Percentiles rank a stretch among this genome's conserved stretches.
These are phyloP conservation scores for Leishmania tarentolae DNA, from an alignment of 208 protist genomes.

Conservation along the genomic window DNA sequence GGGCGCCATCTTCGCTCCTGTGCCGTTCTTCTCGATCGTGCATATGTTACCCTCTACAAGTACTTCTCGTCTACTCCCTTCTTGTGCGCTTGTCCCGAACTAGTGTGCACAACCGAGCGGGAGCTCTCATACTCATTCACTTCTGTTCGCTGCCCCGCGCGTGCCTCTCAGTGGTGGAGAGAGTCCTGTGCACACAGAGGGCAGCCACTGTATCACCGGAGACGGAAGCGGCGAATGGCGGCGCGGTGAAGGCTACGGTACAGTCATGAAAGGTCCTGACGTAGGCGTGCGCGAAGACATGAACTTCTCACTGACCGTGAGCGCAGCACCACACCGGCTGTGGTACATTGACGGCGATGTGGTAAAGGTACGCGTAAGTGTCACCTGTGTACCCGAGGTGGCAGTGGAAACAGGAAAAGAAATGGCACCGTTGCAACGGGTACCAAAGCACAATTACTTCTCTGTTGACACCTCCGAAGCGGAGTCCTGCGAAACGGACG, in stretches of 20 bases:
- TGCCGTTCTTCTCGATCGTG: neutral
- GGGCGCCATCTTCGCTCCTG: neutral
- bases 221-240: neutral
- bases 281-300: slow-evolving; percentile 4
- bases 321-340: slow-evolving; percentile 38
- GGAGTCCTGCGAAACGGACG: slow-evolving; percentile 24
- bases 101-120: neutral
- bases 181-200: neutral
- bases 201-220: neutral
- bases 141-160: neutral
- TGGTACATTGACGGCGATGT: slow-evolving; percentile 73
- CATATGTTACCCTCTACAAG: neutral
- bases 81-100: neutral
- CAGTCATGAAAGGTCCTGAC: neutral
- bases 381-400: slow-evolving; percentile 38
- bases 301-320: slow-evolving; percentile 19
- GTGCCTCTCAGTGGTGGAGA: neutral
- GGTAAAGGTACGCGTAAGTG: slow-evolving; percentile 42
- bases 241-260: neutral
- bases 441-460: slow-evolving; percentile 41
- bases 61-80: neutral
- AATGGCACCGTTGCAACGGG: slow-evolving; percentile 19
- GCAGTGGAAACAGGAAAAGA: slow-evolving; percentile 12
- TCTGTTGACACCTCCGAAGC: slow-evolving; percentile 29
- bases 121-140: neutral